Conservation (phyloP, 2,329 filamentous ascomycete genomes). For the Ascochyta viciae-villosae region DNA sequence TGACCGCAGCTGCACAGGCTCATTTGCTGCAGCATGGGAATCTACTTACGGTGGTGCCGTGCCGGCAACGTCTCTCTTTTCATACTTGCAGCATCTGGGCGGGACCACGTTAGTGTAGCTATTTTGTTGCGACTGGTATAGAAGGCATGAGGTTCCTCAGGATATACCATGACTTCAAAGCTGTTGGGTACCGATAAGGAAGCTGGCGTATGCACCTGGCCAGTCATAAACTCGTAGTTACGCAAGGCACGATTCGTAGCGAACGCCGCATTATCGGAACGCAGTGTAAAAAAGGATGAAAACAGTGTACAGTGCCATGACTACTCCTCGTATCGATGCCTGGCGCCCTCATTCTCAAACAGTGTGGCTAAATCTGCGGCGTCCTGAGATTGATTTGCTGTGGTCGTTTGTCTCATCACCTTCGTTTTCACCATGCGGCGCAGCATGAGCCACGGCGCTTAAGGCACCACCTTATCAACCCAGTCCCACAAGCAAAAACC, state of each 20-base stretch:
- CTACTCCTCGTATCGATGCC: not conserved
- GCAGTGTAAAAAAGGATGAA: not conserved
- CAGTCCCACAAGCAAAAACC: not conserved
- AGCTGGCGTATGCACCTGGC: not conserved
- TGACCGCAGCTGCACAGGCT: slow-evolving; percentile 12
- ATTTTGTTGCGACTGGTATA: not conserved
- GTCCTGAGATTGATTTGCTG: not conserved
- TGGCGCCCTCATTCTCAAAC: not conserved
- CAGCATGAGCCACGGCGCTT: slow-evolving; percentile 10
- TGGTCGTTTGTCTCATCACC: not conserved
- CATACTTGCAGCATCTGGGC: slow-evolving; percentile 52
- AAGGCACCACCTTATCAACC: not conserved
- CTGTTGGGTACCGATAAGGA: not conserved
- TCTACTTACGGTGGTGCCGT: slow-evolving; percentile 48
- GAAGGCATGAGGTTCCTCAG: not conserved
- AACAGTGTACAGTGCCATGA: not conserved
- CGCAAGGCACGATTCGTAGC: not conserved
- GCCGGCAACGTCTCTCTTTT: slow-evolving; percentile 50
- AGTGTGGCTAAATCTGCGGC: not conserved
- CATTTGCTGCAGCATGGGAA: slow-evolving; percentile 52
- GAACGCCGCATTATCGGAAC: not conserved
- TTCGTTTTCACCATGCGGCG: slow-evolving; percentile 1
- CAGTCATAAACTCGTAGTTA: not conserved
- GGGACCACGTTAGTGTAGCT: slow-evolving; percentile 37
- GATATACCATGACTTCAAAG: not conserved